phyloP scores from a whole-genome alignment of 129 eudicot species.

The Tanacetum coccineum region DNA sequence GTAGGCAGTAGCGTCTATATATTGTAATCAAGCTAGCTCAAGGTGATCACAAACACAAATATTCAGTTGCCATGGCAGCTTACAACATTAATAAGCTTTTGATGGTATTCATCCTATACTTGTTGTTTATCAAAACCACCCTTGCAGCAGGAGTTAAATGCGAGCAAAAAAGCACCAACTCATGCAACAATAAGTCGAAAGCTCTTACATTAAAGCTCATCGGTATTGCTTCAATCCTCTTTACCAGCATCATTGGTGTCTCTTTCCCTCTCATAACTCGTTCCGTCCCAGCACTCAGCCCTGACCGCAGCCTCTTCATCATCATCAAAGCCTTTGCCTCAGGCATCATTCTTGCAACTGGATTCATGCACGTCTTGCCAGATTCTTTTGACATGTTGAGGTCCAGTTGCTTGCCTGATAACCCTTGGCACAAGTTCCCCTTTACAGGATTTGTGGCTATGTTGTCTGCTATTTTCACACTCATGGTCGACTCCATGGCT shows the following conservation, averaged over 20 bases:
- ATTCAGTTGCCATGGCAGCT: no score
- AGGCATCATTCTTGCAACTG: constrained; percentile 59
- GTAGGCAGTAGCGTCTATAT: no score
- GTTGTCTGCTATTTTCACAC: constrained; percentile 27
- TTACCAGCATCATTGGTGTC: constrained; percentile 56
- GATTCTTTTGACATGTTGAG: constrained; percentile 49
- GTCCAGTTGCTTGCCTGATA: constrained; percentile 33
- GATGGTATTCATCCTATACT: no score
- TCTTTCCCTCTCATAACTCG: constrained; percentile 42
- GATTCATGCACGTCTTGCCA: constrained; percentile 61
- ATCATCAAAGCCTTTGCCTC: constrained; percentile 51
- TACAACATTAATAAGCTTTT: no score
- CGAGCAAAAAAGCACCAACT: constrained; percentile 22
- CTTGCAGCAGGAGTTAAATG: constrained; percentile 19
- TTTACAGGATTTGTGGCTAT: no score
- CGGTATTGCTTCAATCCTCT: constrained; percentile 42
- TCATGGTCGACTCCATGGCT: constrained; percentile 62
- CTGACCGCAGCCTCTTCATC: constrained; percentile 41
- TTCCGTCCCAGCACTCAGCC: constrained; percentile 40
- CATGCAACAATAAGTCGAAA: constrained; percentile 39
- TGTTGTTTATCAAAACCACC: no score
- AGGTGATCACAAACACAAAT: no score
- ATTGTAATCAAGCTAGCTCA: no score
- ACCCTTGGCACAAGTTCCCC: constrained; percentile 54
- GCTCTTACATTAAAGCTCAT: constrained; percentile 47